Conservation (phyloP, 805 yeast species). For the Dipodascus geniculatus region DNA sequence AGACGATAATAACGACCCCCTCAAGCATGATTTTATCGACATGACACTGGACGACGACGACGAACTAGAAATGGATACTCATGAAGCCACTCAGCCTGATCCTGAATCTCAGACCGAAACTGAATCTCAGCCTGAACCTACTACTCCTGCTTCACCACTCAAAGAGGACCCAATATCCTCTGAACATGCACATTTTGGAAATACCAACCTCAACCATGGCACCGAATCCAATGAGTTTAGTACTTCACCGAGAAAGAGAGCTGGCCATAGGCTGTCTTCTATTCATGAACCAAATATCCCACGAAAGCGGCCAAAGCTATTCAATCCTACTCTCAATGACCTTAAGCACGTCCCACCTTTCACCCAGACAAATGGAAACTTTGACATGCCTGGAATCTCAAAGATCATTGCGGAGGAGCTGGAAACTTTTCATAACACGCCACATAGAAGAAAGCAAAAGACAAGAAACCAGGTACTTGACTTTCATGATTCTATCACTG, state of each 20-base stretch:
- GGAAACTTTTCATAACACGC: neutral
- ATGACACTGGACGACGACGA: neutral
- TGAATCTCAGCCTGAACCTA: neutral
- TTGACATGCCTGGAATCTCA: slow-evolving; percentile 18
- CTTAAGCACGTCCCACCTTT: slow-evolving; percentile 16
- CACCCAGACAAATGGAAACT: slow-evolving; percentile 16
- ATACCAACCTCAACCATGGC: too few species aligned
- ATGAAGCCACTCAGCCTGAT: neutral
- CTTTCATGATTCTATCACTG: slow-evolving; percentile 12
- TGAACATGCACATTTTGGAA: too few species aligned
- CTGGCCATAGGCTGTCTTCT: neutral
- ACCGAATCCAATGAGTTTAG: neutral
- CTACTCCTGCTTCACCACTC: neutral
- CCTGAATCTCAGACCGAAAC: neutral
- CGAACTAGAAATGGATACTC: neutral
- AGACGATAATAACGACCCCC: neutral
- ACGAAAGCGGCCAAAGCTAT: neutral
- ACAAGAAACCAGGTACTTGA: slow-evolving; percentile 6
- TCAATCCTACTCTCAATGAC: neutral
- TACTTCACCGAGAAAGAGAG: neutral
- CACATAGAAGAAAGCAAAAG: neutral
- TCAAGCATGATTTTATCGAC: neutral
- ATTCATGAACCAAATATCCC: neutral
- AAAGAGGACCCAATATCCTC: too few species aligned
- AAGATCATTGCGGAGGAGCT: slow-evolving; percentile 4